Conservation (phyloP, 495 filamentous ascomycete species). For the Trichoderma virens region DNA sequence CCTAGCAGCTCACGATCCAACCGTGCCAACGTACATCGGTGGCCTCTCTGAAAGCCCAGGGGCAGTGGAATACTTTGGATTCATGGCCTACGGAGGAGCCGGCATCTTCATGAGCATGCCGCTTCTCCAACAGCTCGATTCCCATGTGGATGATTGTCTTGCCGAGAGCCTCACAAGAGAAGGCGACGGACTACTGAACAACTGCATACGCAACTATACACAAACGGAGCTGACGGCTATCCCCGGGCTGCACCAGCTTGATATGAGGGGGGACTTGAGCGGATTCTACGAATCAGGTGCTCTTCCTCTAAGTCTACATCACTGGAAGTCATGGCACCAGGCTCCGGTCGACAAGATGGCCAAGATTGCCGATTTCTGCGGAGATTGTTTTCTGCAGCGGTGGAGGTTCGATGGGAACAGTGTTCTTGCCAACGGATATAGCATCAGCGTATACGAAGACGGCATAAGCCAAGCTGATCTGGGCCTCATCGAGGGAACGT, state of each 20-base stretch:
- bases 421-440: slow-evolving; percentile 57
- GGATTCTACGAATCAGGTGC: slow-evolving; percentile 57
- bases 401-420: slow-evolving; percentile 52
- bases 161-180: slow-evolving; percentile 40
- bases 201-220: slow-evolving; percentile 53
- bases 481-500: slow-evolving; percentile 53
- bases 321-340: slow-evolving; percentile 51
- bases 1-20: slow-evolving; percentile 40
- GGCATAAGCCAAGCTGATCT: slow-evolving; percentile 43
- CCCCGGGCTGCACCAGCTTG: slow-evolving; percentile 55
- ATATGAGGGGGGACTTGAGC: slow-evolving; percentile 50
- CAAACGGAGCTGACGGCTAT: slow-evolving; percentile 49
- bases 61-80: slow-evolving; percentile 51
- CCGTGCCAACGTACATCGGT: slow-evolving; percentile 50
- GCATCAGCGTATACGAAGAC: slow-evolving; percentile 47
- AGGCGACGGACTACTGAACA: slow-evolving; percentile 54
- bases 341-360: slow-evolving; percentile 53
- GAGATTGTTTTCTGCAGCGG: slow-evolving; percentile 55
- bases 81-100: slow-evolving; percentile 62
- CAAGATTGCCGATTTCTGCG: slow-evolving; percentile 45
- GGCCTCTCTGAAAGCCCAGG: slow-evolving; percentile 56
- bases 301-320: slow-evolving; percentile 52
- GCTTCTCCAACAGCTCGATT: slow-evolving; percentile 45
- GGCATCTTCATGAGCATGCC: slow-evolving; percentile 59
- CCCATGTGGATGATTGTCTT: slow-evolving; percentile 48